phyloP scores from a whole-genome alignment of 2,329 filamentous ascomycete genomes.

The Peltaster fructicola region DNA sequence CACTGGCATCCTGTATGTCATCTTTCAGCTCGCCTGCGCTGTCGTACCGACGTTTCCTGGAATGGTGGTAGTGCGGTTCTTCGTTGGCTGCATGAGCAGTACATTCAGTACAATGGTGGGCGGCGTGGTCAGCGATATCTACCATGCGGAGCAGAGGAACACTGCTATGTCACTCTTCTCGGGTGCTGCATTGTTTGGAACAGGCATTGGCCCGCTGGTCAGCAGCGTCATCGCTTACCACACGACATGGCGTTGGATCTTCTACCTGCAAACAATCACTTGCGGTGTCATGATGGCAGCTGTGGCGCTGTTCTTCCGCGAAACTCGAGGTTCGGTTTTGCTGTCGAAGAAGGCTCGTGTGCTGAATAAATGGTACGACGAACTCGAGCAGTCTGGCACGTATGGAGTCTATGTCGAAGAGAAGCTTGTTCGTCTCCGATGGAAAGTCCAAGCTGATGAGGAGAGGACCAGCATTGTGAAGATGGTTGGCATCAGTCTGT shows the following conservation, averaged over 20 bases:
- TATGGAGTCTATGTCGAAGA: slow-evolving; percentile 29
- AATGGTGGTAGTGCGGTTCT: slow-evolving; percentile 58
- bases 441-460: slow-evolving; percentile 65
- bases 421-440: no score
- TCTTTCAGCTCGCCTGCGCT: slow-evolving; percentile 56
- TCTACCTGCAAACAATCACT: slow-evolving; percentile 66
- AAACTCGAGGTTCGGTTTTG: slow-evolving; percentile 67
- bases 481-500: slow-evolving; percentile 58
- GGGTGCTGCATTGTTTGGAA: slow-evolving; percentile 60
- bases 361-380: slow-evolving; percentile 65
- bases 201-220: slow-evolving; percentile 59
- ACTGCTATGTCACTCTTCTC: slow-evolving; percentile 81
- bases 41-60: slow-evolving; percentile 51
- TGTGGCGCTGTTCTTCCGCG: slow-evolving; percentile 55
- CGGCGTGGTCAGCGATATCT: slow-evolving; percentile 80
- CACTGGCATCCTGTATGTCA: slow-evolving; percentile 54
- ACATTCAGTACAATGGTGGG: slow-evolving; percentile 79
- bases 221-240: slow-evolving; percentile 50
- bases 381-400: slow-evolving; percentile 48
- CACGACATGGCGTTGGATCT: slow-evolving; percentile 67
- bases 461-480: slow-evolving; percentile 48
- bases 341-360: slow-evolving; percentile 55
- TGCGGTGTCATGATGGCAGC: slow-evolving; percentile 45
- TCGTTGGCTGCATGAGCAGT: slow-evolving; percentile 59
- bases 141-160: slow-evolving; percentile 60